Evolutionary conservation across 2,329 filamentous ascomycete genomes (phyloP).

Genomic region (Trichoderma atrobrunneum): DNA sequence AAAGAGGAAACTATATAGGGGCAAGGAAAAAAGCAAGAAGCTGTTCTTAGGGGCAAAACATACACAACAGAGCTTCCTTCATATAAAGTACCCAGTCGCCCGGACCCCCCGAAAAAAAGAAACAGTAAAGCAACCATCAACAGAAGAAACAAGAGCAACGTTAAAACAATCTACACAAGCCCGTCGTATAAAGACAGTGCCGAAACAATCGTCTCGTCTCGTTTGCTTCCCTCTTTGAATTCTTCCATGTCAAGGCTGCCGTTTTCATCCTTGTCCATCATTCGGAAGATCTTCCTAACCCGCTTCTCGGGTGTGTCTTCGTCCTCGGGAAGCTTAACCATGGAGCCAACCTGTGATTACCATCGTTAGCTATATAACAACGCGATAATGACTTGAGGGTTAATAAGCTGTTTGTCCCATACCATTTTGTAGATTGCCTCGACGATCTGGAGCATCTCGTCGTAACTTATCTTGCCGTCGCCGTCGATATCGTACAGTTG

Average conservation of each 20-base stretch:
- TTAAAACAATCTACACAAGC: conserved; percentile 60
- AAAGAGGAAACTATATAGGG: conserved; percentile 4
- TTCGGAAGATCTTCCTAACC: conserved; percentile 95
- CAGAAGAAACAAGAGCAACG: not conserved
- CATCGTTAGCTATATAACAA: not conserved
- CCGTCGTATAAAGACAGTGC: conserved; percentile 95
- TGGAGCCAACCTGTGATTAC: conserved; percentile 76
- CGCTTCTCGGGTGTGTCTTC: conserved; percentile 99
- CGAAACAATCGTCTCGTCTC: conserved; percentile 97
- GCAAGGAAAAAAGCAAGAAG: not conserved
- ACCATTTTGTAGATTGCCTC: conserved; percentile 99
- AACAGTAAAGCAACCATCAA: not conserved
- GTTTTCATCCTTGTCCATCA: conserved; percentile 99
- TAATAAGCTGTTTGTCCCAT: conserved; percentile 15
- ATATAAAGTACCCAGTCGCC: conserved; percentile 16
- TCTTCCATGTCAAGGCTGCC: conserved; percentile 95
- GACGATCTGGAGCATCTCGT: conserved; percentile 98
- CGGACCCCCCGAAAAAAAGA: not conserved
- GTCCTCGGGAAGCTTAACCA: conserved; percentile 98
- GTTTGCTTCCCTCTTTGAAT: conserved; percentile 98
- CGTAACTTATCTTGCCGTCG: conserved; percentile 97
- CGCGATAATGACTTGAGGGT: not conserved
- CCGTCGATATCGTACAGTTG: conserved; percentile 99
- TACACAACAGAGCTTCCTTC: conserved; percentile 8
- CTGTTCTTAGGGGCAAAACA: conserved; percentile 3